Evolutionary conservation across 495 filamentous ascomycete genomes (phyloP).

Genomic region (Penicillium salamii): DNA sequence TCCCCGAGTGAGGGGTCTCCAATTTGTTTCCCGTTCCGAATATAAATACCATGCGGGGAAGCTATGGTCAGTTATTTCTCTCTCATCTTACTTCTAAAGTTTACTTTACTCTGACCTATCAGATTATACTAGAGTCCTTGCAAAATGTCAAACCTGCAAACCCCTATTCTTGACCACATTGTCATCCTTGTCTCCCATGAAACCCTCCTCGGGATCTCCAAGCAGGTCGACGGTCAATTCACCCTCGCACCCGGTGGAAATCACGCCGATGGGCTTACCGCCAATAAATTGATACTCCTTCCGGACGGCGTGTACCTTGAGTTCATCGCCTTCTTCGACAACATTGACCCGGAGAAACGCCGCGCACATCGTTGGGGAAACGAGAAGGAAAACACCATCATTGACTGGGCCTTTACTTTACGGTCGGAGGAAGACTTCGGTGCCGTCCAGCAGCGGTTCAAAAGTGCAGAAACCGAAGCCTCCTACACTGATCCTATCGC

Average conservation of each 20-base stretch:
- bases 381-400: conserved; percentile 14
- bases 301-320: conserved; percentile 19
- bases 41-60: too few species aligned
- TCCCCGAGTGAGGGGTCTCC: too few species aligned
- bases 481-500: conserved; percentile 10
- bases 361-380: conserved; percentile 22
- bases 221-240: conserved; percentile 8
- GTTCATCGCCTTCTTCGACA: conserved; percentile 18
- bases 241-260: conserved; percentile 15
- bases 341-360: conserved; percentile 13
- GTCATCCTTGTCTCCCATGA: conserved; percentile 18
- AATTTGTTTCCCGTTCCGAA: too few species aligned
- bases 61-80: too few species aligned
- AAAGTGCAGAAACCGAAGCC: background rate
- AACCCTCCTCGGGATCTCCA: conserved; percentile 8
- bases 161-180: conserved; percentile 18
- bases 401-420: conserved; percentile 26
- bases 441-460: conserved; percentile 4
- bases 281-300: conserved; percentile 17
- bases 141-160: conserved; percentile 1
- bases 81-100: too few species aligned
- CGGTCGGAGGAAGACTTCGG: conserved; percentile 13
- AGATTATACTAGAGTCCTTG: background rate
- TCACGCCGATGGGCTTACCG: conserved; percentile 17
- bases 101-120: too few species aligned